These are phyloP conservation scores for Paraleonurus japonicus DNA, from an alignment of 257 asterid species.

Conservation along the genomic window DNA sequence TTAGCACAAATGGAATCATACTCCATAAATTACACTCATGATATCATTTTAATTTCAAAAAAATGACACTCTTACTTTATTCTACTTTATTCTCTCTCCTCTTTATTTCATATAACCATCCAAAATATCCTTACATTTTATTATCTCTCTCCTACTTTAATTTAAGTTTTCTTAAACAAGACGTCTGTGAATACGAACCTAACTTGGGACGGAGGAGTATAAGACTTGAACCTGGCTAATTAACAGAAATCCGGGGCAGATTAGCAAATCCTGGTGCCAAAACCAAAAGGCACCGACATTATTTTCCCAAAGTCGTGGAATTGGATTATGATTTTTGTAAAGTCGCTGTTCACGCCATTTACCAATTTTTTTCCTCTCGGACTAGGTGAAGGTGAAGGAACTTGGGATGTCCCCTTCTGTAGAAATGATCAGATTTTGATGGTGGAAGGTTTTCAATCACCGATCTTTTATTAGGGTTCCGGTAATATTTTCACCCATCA, in stretches of 20 bases:
- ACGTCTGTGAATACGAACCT: too few species aligned
- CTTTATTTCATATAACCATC: too few species aligned
- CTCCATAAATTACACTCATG: too few species aligned
- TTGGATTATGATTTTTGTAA: not conserved
- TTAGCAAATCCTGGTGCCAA: not conserved
- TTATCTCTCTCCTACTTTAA: too few species aligned
- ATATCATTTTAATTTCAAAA: too few species aligned
- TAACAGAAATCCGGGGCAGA: not conserved
- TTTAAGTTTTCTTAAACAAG: too few species aligned
- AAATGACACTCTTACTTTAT: too few species aligned
- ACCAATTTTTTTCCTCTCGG: not conserved
- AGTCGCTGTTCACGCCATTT: not conserved
- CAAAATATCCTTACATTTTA: too few species aligned
- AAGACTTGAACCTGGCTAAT: too few species aligned
- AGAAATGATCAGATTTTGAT: not conserved
- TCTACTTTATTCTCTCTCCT: too few species aligned
- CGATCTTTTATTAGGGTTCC: conserved; percentile 23
- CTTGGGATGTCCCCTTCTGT: not conserved
- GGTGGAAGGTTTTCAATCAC: not conserved
- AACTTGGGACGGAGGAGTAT: too few species aligned
- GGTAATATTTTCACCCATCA: not conserved
- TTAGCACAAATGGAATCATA: too few species aligned
- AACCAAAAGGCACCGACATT: not conserved
- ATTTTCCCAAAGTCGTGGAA: not conserved
- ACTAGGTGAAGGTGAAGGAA: not conserved